Evolutionary conservation across 495 filamentous ascomycete species (phyloP), one percentile per base, ranked within the genome.

Genomic region (Penicillium cinerascens): DNA sequence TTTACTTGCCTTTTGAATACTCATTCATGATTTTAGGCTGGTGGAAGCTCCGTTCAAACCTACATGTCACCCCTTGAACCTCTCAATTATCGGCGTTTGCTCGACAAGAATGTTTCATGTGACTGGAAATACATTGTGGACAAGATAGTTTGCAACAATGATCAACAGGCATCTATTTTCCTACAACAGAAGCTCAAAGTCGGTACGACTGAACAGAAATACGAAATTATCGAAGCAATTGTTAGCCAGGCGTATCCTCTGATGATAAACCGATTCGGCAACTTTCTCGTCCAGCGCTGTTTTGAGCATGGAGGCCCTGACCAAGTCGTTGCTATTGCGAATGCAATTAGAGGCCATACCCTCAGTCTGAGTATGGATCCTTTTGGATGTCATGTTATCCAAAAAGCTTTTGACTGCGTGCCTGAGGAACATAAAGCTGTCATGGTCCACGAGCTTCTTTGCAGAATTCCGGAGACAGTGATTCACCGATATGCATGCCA

Each of bases 41-140:
- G 83, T 41, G 82, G 82, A 27, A 67, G 47, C 54, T 47, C 69
- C 18, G 56, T 64, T 39, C 86, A 87, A 58, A 92, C 88, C 0
- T 97, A 93, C 61, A 67, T 97, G 20, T 85, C 90, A 8, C 85
- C 92, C 1, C 85, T 86, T 18, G 95, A 97, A 67, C 95, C 93
- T n/a, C 78, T 97, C 40, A 98, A 98, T 66, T 98, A 98, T 55
- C 89, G 95, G 44, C 90, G 91, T 43, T 81, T 98, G 8, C 85
- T 97, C 33, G 93, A 98, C 65, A 92, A 93, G 58, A 96, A 91
- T 60, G 89, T 96, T 60, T 95, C 87, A 51, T 97, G 92, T 77
- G 93, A 97, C 72, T 98, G 95, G 93, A 96, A 92, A 71, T 96
- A 96, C 63, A 97, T 98, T 57, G 92, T 98, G 35, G 95, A 97